Percentiles rank a stretch among this genome's conserved stretches.
Conservation (phyloP, 2,329 filamentous ascomycete genomes). For the Fusarium virguliforme region DNA sequence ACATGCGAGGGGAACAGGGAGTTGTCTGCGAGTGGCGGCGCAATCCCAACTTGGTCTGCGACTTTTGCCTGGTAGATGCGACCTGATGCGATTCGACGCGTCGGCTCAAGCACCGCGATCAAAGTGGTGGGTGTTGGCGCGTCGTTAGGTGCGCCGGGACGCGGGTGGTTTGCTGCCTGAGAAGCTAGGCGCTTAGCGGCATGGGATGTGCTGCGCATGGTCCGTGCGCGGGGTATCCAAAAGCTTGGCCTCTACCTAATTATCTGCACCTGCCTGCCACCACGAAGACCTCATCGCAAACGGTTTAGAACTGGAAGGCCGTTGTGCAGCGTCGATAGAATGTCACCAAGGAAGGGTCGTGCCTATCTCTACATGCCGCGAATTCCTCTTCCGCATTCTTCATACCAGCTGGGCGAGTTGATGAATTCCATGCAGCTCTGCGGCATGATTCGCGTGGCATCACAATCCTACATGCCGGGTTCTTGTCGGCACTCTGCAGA, state of each 20-base stretch:
- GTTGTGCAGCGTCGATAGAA: conserved; percentile 1
- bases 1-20: conserved; percentile 52
- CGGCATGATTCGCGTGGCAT: conserved; percentile 6
- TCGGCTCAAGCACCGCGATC: conserved; percentile 50
- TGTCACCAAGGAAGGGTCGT: neutral
- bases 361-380: neutral
- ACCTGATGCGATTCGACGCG: conserved; percentile 52
- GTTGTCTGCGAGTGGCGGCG: conserved; percentile 47
- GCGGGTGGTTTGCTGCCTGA: conserved; percentile 47
- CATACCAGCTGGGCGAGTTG: conserved; percentile 8
- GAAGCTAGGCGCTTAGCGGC: conserved; percentile 27
- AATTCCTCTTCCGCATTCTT: neutral
- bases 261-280: conserved; percentile 7
- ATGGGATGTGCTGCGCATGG: conserved; percentile 17
- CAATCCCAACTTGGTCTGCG: conserved; percentile 47
- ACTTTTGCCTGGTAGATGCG: conserved; percentile 44
- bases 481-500: neutral
- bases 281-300: conserved; percentile 2
- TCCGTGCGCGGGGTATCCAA: conserved; percentile 33
- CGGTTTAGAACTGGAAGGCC: neutral
- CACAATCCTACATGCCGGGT: conserved; percentile 1
- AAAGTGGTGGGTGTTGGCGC: conserved; percentile 51
- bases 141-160: conserved; percentile 40
- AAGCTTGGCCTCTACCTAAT: conserved; percentile 15
- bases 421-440: conserved; percentile 8